Base-by-base conservation (phyloP, 192 early-diverging fungal species). In the Coemansia sp. region DNA sequence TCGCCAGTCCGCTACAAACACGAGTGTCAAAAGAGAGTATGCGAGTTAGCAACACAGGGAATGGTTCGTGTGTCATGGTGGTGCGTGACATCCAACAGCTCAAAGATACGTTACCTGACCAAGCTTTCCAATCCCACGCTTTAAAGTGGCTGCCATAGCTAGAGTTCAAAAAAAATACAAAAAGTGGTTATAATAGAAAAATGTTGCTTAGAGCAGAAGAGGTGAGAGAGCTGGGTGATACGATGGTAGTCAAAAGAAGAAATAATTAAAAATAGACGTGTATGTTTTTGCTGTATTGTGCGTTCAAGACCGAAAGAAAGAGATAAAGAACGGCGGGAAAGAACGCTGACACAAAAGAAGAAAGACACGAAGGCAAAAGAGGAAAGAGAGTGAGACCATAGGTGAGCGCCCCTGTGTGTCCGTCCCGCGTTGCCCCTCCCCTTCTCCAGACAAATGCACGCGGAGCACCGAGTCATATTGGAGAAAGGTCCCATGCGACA, bases 61-160 rank as follows among this genome's bases (percentile, higher is more conserved):
- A 8, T 19, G n/a, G 19, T 7, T 42, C 14, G 11, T 42, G 13
- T 42, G 40, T 7, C 14, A 14, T 42, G 40, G 47, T 55, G 9
- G 28, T 30, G 9, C 6, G 28, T 14, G 17, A 9, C 26, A 19
- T 6, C 28, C 23, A 11, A 66, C 35, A 30, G 19, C 11, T 3
- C 14, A 9, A 19, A 62, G 19, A 40, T 28, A 53, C 62, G 42
- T 75, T 84, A 88, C 89, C 86, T 88, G 88, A 53, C 88, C 86
- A n/a, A 88, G 82, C 73, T 88, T 90, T 50, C 86, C 87, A 74
- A 90, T 77, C 38, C 87, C 87, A 57, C 89, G 88, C 62, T 86
- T 89, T 75, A 88, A 81, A 21, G 77, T 61, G 9, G 71, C 62
- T n/a, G 67, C 76, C 76, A 67, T 78, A 49, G 14, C 64, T 60